Evolutionary conservation across 2,329 filamentous ascomycete species (phyloP).

Genomic region (Domatiomyces catenatus): DNA sequence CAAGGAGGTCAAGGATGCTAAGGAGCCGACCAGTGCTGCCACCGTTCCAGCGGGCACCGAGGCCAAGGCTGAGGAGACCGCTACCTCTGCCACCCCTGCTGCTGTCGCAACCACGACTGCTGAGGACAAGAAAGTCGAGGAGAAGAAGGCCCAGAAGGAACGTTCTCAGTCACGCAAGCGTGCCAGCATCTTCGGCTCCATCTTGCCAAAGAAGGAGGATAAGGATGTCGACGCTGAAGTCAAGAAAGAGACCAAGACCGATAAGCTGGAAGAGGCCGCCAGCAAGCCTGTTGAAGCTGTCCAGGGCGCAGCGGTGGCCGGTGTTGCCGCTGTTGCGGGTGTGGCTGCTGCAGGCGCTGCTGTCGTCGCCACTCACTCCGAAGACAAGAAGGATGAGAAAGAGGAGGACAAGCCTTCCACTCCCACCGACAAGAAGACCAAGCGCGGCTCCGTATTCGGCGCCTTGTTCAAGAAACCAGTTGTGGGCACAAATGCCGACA

Average conservation of each 20-base stretch:
- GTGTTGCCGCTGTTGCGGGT: constrained; percentile 22
- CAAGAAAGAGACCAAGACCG: constrained; percentile 25
- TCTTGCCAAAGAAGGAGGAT: constrained; percentile 45
- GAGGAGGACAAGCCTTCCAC: constrained; percentile 31
- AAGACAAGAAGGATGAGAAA: constrained; percentile 34
- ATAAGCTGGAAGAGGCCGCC: constrained; percentile 27
- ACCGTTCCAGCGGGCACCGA: constrained; percentile 10
- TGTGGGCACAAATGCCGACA: constrained; percentile 30
- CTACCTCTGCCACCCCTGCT: constrained; percentile 9
- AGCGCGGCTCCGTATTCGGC: constrained; percentile 75
- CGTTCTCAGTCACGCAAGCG: constrained; percentile 46
- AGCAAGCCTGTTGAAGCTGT: constrained; percentile 23
- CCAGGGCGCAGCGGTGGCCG: constrained; percentile 26
- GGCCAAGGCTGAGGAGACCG: constrained; percentile 14
- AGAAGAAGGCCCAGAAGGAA: constrained; percentile 40
- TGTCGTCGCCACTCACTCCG: constrained; percentile 34
- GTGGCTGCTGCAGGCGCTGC: constrained; percentile 23
- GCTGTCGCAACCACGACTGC: constrained; percentile 1
- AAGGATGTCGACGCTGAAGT: constrained; percentile 29
- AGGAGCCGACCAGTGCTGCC: constrained; percentile 6
- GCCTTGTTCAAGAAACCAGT: constrained; percentile 67
- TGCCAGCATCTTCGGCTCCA: constrained; percentile 40
- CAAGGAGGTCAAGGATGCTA: constrained; percentile 18
- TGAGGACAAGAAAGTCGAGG: constrained; percentile 15
- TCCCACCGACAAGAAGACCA: constrained; percentile 52